These are phyloP conservation scores for Beauveria pseudobassiana DNA, from an alignment of 2,329 filamentous ascomycete genomes.

Conservation along the genomic window DNA sequence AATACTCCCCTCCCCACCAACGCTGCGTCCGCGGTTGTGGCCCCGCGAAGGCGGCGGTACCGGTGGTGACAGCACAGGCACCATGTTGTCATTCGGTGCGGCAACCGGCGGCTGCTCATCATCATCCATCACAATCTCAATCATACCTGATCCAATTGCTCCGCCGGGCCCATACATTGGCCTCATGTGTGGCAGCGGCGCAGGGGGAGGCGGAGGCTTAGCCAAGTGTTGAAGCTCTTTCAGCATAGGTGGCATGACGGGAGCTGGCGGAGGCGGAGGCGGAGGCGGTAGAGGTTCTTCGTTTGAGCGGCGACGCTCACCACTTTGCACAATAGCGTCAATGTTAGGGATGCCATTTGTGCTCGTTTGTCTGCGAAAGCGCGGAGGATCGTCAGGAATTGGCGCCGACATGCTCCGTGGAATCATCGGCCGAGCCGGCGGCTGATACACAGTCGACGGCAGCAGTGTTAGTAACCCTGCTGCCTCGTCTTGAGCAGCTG, in stretches of 20 bases:
- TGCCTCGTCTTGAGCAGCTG: constrained; percentile 17
- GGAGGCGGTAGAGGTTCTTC: constrained; percentile 43
- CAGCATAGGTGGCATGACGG: constrained; percentile 42
- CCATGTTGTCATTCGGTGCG: constrained; percentile 33
- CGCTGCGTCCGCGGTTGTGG: constrained; percentile 52
- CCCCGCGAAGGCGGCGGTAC: constrained; percentile 33
- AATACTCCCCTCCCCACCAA: constrained; percentile 42
- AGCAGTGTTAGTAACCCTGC: constrained; percentile 38
- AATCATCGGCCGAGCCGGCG: constrained; percentile 40
- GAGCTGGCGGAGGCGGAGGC: constrained; percentile 31
- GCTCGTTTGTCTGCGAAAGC: constrained; percentile 28
- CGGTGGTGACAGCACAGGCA: constrained; percentile 38
- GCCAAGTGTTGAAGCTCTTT: constrained; percentile 58
- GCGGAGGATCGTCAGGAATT: constrained; percentile 33
- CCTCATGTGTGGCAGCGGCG: constrained; percentile 43
- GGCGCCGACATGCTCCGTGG: constrained; percentile 56
- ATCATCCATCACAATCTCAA: constrained; percentile 61
- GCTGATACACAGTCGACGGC: constrained; percentile 54
- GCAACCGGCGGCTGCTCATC: constrained; percentile 34
- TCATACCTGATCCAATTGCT: constrained; percentile 45
- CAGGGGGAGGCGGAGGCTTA: constrained; percentile 52
- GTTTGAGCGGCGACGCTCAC: constrained; percentile 37
- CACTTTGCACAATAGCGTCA: constrained; percentile 34
- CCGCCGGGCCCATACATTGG: constrained; percentile 35
- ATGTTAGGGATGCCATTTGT: constrained; percentile 36